phyloP scores from a whole-genome alignment of 345 rosid genomes.

The Citropsis articulata region DNA sequence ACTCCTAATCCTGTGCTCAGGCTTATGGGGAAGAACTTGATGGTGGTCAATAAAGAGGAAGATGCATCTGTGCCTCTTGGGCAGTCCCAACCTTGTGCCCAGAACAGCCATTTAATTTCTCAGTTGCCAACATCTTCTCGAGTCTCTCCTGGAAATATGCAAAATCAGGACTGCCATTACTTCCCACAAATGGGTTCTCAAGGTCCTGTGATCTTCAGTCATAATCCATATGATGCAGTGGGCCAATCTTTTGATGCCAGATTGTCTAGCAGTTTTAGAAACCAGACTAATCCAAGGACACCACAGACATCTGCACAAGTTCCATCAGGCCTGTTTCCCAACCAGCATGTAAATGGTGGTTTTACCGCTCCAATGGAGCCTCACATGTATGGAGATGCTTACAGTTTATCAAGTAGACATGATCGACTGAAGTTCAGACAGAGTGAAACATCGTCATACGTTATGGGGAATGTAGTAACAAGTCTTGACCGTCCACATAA shows the following conservation, averaged over 20 bases:
- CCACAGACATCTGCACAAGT: slow-evolving; percentile 22
- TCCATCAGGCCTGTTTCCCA: slow-evolving; percentile 30
- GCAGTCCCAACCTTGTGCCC: slow-evolving; percentile 31
- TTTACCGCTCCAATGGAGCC: slow-evolving; percentile 26
- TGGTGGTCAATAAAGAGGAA: slow-evolving; percentile 89
- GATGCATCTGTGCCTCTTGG: slow-evolving; percentile 34
- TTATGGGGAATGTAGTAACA: slow-evolving; percentile 14
- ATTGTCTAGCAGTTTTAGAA: slow-evolving; percentile 20
- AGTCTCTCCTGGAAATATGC: slow-evolving; percentile 23
- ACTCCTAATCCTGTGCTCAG: slow-evolving; percentile 71
- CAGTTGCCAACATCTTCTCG: slow-evolving; percentile 35
- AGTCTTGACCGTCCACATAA: slow-evolving; percentile 15
- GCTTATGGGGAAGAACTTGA: slow-evolving; percentile 94
- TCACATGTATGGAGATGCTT: slow-evolving; percentile 23
- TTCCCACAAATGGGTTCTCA: slow-evolving; percentile 26
- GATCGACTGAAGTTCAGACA: slow-evolving; percentile 22
- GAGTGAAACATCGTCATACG: slow-evolving; percentile 12
- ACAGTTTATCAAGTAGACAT: slow-evolving; percentile 17
- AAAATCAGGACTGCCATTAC: slow-evolving; percentile 21
- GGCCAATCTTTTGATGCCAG: slow-evolving; percentile 33
- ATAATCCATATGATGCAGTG: slow-evolving; percentile 20
- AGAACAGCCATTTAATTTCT: slow-evolving; percentile 25
- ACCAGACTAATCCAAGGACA: slow-evolving; percentile 14
- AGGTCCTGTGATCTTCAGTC: slow-evolving; percentile 28
- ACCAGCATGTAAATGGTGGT: slow-evolving; percentile 19